These are phyloP conservation scores for Pseudodiploospora longispora DNA, from an alignment of 2,329 filamentous ascomycete genomes.

Conservation along the genomic window DNA sequence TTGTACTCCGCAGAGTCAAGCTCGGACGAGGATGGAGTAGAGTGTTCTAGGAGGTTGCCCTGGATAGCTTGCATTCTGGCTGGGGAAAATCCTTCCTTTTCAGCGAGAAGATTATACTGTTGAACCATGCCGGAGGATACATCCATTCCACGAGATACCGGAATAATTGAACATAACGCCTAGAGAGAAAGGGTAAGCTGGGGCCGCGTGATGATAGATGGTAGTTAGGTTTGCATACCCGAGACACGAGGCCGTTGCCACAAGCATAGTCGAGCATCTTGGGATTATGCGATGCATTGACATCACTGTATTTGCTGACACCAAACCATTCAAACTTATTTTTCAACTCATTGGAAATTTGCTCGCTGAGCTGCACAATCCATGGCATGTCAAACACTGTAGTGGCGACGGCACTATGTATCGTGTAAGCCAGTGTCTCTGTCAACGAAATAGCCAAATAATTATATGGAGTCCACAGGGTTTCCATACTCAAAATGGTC, in stretches of 20 bases:
- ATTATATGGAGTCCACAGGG: not conserved
- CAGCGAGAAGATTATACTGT: conserved; percentile 23
- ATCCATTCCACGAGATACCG: conserved; percentile 25
- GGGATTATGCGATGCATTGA: too few relatives aligned
- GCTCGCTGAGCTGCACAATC: conserved; percentile 16
- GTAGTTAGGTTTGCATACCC: conserved; percentile 12
- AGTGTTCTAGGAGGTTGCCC: conserved; percentile 20
- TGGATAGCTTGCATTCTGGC: conserved; percentile 22
- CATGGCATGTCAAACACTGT: conserved; percentile 15
- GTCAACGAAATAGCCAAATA: not conserved
- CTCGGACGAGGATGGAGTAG: conserved; percentile 11
- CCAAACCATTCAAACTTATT: conserved; percentile 20
- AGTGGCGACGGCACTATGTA: conserved; percentile 11
- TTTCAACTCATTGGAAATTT: conserved; percentile 17
- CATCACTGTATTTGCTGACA: conserved; percentile 1
- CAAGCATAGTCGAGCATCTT: conserved; percentile 2
- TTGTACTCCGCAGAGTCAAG: conserved; percentile 14
- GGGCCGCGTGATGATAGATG: fast-evolving
- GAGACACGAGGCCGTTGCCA: conserved; percentile 18
- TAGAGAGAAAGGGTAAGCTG: conserved; percentile 10
- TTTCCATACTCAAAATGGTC: conserved; percentile 17
- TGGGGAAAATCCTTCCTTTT: conserved; percentile 13
- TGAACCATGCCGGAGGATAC: conserved; percentile 24
- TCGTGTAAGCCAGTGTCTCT: not conserved
- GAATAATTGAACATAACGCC: conserved; percentile 23